Base-by-base conservation (phyloP, 2,329 filamentous ascomycete genomes). In the Alternaria tenuissima region DNA sequence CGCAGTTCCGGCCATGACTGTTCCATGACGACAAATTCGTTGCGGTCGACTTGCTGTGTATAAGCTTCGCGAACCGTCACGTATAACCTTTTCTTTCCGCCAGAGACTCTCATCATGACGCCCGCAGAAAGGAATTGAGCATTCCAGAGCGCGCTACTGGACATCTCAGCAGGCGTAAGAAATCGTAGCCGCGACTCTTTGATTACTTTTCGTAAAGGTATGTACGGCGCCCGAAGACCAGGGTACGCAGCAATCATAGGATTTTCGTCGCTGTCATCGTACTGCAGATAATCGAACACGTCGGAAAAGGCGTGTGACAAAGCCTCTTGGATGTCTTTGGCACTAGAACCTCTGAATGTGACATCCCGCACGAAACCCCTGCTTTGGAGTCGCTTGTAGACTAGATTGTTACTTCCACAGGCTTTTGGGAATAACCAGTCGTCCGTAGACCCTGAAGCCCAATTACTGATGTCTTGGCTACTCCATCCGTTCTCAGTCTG, bases 61-160 rank as follows among this genome's bases (percentile, higher is more conserved):
- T 94, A 94, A 1, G 89, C 89, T 66, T 91, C 88, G 4, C 89
- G 86, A 59, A 92, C 89, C 1, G 91, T 94, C 59, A 94, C 84
- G 77, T 91, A 94, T 12, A 94, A 84, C 8, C 91, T 85, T 62
- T 88, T 88, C 63, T 82, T 77, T 8, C 81, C 82, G 24, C 86
- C 84, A 9, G 86, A 84, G 30, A 88, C 85, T 69, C 89, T 88
- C 91, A 94, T 94, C 70, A 91, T 86, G 38, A 93, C 86, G 48
- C 86, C 88, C 2, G 89, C 88, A 51, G 84, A 84, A 28, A 94
- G 82, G 63, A 94, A 94, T 9, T 86, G 82, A 3, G 89, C 86
- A 52, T 88, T 87, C 91, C 91, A 94, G 3, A 88, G 78, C 1
- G 88, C 85, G 0, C 90, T 87, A 1, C 89, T 93, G 38, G 91